Evolutionary conservation across 495 filamentous ascomycete genomes (phyloP).

Genomic region (Lepraria neglecta): DNA sequence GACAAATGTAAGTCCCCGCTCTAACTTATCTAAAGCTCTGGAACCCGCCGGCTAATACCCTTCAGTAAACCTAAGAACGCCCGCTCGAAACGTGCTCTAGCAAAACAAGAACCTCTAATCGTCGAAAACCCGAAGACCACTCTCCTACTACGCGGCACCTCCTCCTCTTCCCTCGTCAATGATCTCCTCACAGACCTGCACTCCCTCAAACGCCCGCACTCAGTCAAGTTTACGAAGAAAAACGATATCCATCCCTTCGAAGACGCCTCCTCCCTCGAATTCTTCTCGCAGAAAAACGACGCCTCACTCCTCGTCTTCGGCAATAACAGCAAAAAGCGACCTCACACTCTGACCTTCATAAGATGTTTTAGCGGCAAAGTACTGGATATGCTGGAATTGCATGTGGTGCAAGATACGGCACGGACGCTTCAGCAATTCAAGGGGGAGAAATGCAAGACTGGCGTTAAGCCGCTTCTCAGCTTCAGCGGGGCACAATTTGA

Average conservation of each 20-base stretch:
- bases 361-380: slow-evolving; percentile 78
- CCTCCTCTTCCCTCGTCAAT: slow-evolving; percentile 69
- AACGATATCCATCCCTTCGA: slow-evolving; percentile 93
- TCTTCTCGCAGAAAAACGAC: slow-evolving; percentile 95
- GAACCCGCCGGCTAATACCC: slow-evolving; percentile 12
- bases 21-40: slow-evolving; percentile 14
- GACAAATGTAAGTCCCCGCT: slow-evolving; percentile 41
- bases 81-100: slow-evolving; percentile 86
- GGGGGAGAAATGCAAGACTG: slow-evolving; percentile 71
- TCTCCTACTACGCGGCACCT: slow-evolving; percentile 78
- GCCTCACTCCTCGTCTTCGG: slow-evolving; percentile 72
- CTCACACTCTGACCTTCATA: slow-evolving; percentile 77
- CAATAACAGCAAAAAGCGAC: slow-evolving; percentile 84
- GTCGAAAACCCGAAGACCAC: slow-evolving; percentile 82
- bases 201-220: slow-evolving; percentile 68
- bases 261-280: slow-evolving; percentile 76
- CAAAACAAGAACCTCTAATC: slow-evolving; percentile 80
- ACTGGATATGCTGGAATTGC: slow-evolving; percentile 87
- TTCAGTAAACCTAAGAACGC: slow-evolving; percentile 85
- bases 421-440: slow-evolving; percentile 69
- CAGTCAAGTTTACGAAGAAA: slow-evolving; percentile 89
- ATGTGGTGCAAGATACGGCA: slow-evolving; percentile 63
- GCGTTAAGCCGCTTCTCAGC: slow-evolving; percentile 77
- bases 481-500: slow-evolving; percentile 86
- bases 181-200: slow-evolving; percentile 76